These are phyloP conservation scores for Cetradonia linearis DNA, from an alignment of 495 filamentous ascomycete genomes.

Conservation along the genomic window DNA sequence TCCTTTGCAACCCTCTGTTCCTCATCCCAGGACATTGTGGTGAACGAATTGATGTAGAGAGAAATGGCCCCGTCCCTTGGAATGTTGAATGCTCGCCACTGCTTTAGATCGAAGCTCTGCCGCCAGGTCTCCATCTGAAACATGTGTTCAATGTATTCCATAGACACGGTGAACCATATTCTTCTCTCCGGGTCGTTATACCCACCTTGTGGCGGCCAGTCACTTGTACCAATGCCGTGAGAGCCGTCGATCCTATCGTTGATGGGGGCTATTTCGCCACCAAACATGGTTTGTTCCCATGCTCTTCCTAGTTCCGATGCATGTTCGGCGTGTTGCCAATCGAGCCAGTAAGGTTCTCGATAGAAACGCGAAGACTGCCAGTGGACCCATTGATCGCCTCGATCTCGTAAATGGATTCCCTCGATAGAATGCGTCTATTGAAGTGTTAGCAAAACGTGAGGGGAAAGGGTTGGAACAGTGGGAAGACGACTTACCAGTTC, in stretches of 20 bases:
- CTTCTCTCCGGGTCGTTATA: constrained; percentile 16
- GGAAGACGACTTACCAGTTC: constrained; percentile 13
- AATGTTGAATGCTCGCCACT: constrained; percentile 15
- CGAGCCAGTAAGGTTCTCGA: constrained; percentile 22
- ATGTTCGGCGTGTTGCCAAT: constrained; percentile 12
- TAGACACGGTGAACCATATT: constrained; percentile 22
- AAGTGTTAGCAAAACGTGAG: background rate
- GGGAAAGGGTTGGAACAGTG: background rate
- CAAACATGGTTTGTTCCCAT: constrained; percentile 24
- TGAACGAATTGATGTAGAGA: constrained; percentile 23
- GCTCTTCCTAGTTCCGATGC: constrained; percentile 20
- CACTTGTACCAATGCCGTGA: constrained; percentile 19
- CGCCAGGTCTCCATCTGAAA: constrained; percentile 23
- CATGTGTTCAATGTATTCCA: constrained; percentile 22
- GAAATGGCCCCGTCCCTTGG: constrained; percentile 21
- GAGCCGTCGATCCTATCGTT: constrained; percentile 22
- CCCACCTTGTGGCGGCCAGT: constrained; percentile 20
- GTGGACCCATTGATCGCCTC: constrained; percentile 21
- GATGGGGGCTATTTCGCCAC: constrained; percentile 19
- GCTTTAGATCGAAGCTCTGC: constrained; percentile 12
- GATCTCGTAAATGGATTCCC: constrained; percentile 15
- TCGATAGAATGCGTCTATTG: constrained; percentile 23
- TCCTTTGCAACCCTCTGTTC: constrained; percentile 16
- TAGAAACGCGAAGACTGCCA: constrained; percentile 16
- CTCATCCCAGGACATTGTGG: constrained; percentile 19